Evolutionary conservation across 441 rosid genomes (phyloP), one percentile per base, ranked within the genome.

Genomic region (Eutrema salsugineum): DNA sequence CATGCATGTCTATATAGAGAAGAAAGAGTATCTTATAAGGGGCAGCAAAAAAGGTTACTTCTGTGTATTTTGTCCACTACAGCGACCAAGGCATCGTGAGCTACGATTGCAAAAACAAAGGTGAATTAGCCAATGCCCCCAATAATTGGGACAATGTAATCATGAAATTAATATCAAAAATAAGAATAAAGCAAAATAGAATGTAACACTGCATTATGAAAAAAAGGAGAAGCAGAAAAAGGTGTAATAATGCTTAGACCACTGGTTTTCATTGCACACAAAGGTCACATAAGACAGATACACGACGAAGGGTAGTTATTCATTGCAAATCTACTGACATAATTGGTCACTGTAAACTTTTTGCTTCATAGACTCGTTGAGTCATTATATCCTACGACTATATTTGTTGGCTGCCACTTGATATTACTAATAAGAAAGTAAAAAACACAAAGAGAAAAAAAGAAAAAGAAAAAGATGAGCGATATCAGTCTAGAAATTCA

Each of bases 131-230:
- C 74, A 77, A 70, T 81, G 83, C 80, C 78, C 69, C 73, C 82
- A 79, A 80, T 81, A 82, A 80, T 80, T 83, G 83, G 80, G 82
- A 75, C 82, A 78, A 78, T 53, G 64, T 66, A 73, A 77, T 83
- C 66, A 73, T 82, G 61, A 79, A 63, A 8, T 11, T 33, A 50
- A 50, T 20, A 28, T 22, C n/a, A n/a, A 60, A 5, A 68, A 51
- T 27, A 62, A 36, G 35, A 62, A 76, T 22, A 22, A 22, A 22
- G 30, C 30, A 28, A 27, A 27, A 27, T 22, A 22, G 2, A 22
- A 22, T 22, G 27, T 22, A 22, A 22, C 27, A 22, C 22, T 20
- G 22, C 22, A 20, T 20, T 20, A 20, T 20, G 22, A 27, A 27
- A 27, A 27, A 27, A 27, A 27, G 4, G 5, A 27, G 5, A 27